Conservation (phyloP, 768 basidiomycete species). For the Hericium alpestre region DNA sequence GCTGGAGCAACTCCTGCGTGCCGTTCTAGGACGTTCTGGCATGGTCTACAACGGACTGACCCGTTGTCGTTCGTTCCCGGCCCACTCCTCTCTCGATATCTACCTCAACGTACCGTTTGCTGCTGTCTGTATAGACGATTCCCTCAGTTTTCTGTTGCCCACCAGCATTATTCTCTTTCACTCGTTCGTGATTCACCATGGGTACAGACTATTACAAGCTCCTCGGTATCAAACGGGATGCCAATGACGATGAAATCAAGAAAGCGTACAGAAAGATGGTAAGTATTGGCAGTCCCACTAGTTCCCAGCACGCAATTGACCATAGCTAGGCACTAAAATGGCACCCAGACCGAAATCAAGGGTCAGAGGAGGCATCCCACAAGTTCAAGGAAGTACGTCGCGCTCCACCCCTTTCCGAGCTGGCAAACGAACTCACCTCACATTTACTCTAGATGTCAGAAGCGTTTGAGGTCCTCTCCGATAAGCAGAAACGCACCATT, state of each 20-base stretch:
- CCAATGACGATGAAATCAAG: slow-evolving; percentile 81
- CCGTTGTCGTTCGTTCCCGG: background rate
- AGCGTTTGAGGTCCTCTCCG: slow-evolving; percentile 90
- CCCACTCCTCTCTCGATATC: background rate
- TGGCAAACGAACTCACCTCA: background rate
- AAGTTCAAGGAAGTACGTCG: slow-evolving; percentile 82
- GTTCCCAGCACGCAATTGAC: background rate
- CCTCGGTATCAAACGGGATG: slow-evolving; percentile 63
- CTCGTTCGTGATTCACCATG: slow-evolving; percentile 30
- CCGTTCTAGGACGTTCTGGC: slow-evolving; percentile 9
- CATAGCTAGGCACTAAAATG: slow-evolving; percentile 67
- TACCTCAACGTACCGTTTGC: background rate
- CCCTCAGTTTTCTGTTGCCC: background rate
- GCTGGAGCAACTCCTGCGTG: too few species aligned
- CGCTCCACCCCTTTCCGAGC: background rate
- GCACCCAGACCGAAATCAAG: slow-evolving; percentile 88
- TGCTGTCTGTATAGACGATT: background rate
- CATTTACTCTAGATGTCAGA: slow-evolving; percentile 62
- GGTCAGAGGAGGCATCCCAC: slow-evolving; percentile 73
- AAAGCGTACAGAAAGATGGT: slow-evolving; percentile 94
- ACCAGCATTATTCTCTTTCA: background rate
- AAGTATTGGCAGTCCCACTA: slow-evolving; percentile 10
- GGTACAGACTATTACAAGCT: slow-evolving; percentile 84
- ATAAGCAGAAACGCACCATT: slow-evolving; percentile 71
- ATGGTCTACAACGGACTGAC: background rate